A percentile compares a stretch with the other conserved stretches of the same genome.
Evolutionary conservation across 2,329 filamentous ascomycete genomes (phyloP).

Genomic region (Escovopsis sp.): DNA sequence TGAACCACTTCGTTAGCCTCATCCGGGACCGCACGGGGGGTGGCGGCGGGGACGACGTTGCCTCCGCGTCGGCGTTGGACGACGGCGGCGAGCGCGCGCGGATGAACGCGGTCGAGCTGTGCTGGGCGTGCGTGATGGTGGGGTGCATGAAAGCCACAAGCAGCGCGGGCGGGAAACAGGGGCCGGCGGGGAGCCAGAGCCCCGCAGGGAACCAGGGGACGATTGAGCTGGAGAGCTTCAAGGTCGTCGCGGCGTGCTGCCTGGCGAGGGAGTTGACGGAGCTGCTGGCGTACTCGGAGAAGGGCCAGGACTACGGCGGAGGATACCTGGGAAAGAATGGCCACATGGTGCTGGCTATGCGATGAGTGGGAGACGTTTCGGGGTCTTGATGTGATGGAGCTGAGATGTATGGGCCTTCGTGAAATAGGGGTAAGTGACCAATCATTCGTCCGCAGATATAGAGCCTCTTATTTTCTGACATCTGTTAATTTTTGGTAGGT

Average conservation of each 20-base stretch:
- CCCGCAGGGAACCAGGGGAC: slow-evolving; percentile 4
- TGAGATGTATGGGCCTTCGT: too few species aligned
- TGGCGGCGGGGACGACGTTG: slow-evolving; percentile 2
- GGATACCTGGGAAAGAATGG: slow-evolving; percentile 12
- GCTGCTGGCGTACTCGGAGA: slow-evolving; percentile 6
- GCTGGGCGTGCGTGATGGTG: slow-evolving; percentile 21
- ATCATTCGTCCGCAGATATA: too few species aligned
- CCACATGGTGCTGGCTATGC: slow-evolving; percentile 1
- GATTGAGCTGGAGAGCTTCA: slow-evolving; percentile 20
- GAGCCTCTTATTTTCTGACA: too few species aligned
- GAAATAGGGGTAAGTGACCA: too few species aligned
- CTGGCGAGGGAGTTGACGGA: slow-evolving; percentile 16
- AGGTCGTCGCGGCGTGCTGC: slow-evolving; percentile 22
- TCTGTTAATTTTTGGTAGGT: too few species aligned
- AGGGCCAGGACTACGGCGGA: slow-evolving; percentile 8
- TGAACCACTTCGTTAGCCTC: slow-evolving; percentile 24
- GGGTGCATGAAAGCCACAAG: slow-evolving; percentile 8
- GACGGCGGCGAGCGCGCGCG: slow-evolving; percentile 4
- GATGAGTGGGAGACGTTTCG: slow-evolving; percentile 3
- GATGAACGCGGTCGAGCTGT: slow-evolving; percentile 18
- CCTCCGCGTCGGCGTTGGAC: neutral
- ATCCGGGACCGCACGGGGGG: slow-evolving; percentile 10
- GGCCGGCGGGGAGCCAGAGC: neutral
- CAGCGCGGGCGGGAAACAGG: too few species aligned
- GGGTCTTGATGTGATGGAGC: too few species aligned